A percentile compares a stretch with the other conserved stretches of the same genome.
phyloP scores from a whole-genome alignment of 1,284 basidiomycete genomes.

The Paramarasmius palmivorus region DNA sequence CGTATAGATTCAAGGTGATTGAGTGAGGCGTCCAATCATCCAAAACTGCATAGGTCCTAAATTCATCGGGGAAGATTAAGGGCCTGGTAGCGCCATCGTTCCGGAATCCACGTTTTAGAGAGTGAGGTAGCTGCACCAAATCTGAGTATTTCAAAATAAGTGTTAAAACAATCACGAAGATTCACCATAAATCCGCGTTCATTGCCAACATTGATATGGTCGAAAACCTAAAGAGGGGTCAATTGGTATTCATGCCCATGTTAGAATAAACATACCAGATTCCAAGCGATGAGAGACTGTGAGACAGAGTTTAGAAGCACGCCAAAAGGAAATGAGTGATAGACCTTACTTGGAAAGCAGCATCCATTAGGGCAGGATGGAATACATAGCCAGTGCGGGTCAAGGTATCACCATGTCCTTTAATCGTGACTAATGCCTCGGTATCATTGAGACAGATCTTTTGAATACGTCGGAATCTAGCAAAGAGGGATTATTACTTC shows the following conservation, averaged over 20 bases:
- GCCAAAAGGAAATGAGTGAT: neutral
- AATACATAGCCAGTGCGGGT: constrained; percentile 2
- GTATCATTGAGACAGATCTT: neutral
- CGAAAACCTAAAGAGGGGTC: neutral
- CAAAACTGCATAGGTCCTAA: constrained; percentile 14
- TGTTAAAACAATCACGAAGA: too few relatives aligned
- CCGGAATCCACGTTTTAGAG: constrained; percentile 16
- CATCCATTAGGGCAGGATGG: constrained; percentile 7
- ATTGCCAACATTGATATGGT: constrained; percentile 2
- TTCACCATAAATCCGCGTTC: constrained; percentile 2
- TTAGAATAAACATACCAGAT: neutral
- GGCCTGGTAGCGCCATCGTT: constrained; percentile 19
- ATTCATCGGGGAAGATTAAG: constrained; percentile 18
- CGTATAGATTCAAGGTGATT: constrained; percentile 14
- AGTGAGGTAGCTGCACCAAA: constrained; percentile 22
- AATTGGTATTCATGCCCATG: neutral
- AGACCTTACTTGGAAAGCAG: constrained; percentile 2
- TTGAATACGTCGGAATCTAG: constrained; percentile 2
- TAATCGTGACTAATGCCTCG: constrained; percentile 1
- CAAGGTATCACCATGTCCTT: constrained; percentile 3
- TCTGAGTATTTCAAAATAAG: too few relatives aligned
- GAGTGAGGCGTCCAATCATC: constrained; percentile 15
- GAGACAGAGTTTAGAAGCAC: neutral
- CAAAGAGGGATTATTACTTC: neutral
- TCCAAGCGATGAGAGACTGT: constrained; percentile 1